These are phyloP conservation scores for Acer negundo DNA, from an alignment of 345 rosid genomes.

Conservation along the genomic window DNA sequence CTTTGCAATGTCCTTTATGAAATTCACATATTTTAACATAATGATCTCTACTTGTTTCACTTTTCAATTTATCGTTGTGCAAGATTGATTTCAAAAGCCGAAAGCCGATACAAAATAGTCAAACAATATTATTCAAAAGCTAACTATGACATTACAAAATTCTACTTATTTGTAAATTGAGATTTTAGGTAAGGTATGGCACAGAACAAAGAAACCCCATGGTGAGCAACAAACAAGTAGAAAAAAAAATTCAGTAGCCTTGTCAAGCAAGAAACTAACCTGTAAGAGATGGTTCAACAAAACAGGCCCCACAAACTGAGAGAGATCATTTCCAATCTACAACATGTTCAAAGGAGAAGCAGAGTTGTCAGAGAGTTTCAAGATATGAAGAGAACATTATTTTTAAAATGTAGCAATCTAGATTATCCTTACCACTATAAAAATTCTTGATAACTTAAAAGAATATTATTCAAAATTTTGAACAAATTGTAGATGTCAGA, in stretches of 20 bases:
- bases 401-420: conserved; percentile 8
- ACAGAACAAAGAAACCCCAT: not conserved
- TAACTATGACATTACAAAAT: too few species aligned
- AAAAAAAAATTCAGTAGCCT: not conserved
- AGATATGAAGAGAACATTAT: conserved; percentile 26
- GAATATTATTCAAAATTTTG: not conserved
- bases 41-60: too few species aligned
- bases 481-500: conserved; percentile 12
- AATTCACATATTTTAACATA: too few species aligned
- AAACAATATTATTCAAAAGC: too few species aligned
- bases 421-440: not conserved
- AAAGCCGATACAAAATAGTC: too few species aligned
- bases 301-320: conserved; percentile 85
- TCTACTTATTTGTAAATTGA: too few species aligned
- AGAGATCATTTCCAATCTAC: conserved; percentile 81
- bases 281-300: conserved; percentile 72
- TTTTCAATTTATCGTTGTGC: too few species aligned
- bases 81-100: too few species aligned
- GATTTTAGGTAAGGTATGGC: not conserved
- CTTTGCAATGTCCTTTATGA: too few species aligned
- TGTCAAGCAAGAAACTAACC: conserved; percentile 44
- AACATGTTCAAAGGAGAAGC: conserved; percentile 34
- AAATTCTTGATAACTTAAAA: not conserved
- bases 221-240: not conserved
- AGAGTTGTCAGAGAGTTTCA: conserved; percentile 26